Percentiles rank a stretch among this genome's conserved stretches.
These are phyloP conservation scores for Penicillium concentricum DNA, from an alignment of 2,329 filamentous ascomycete genomes.

Conservation along the genomic window DNA sequence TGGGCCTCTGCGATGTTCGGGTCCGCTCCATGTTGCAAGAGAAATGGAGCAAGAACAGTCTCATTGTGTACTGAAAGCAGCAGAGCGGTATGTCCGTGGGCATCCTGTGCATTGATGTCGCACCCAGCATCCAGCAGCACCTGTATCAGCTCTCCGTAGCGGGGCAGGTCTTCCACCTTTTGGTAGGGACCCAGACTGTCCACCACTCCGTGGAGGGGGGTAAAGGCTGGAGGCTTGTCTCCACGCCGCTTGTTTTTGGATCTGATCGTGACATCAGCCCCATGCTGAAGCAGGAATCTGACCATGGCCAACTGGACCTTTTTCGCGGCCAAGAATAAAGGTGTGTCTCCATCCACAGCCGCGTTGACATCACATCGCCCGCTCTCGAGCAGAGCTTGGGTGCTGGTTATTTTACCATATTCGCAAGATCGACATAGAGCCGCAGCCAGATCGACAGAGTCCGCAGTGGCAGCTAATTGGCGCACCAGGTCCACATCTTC, in stretches of 20 bases:
- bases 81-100: slow-evolving; percentile 1
- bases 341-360: slow-evolving; percentile 3
- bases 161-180: background rate
- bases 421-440: slow-evolving; percentile 11
- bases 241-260: background rate
- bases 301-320: slow-evolving; percentile 1
- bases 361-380: slow-evolving; percentile 9
- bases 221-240: background rate
- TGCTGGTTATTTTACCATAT: background rate
- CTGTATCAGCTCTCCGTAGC: background rate
- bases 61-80: background rate
- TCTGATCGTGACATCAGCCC: slow-evolving; percentile 3
- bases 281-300: slow-evolving; percentile 8
- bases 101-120: slow-evolving; percentile 9
- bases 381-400: slow-evolving; percentile 1
- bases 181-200: background rate
- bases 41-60: background rate
- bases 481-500: slow-evolving; percentile 7
- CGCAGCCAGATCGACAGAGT: slow-evolving; percentile 3
- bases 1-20: slow-evolving; percentile 4
- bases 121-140: slow-evolving; percentile 14
- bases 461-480: background rate
- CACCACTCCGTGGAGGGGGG: slow-evolving; percentile 1
- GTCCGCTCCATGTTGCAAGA: slow-evolving; percentile 9
- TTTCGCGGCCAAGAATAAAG: slow-evolving; percentile 8